A percentile compares a stretch with the other conserved stretches of the same genome.
Evolutionary conservation across 2,329 filamentous ascomycete genomes (phyloP).

Genomic region (Xylaria sp.): DNA sequence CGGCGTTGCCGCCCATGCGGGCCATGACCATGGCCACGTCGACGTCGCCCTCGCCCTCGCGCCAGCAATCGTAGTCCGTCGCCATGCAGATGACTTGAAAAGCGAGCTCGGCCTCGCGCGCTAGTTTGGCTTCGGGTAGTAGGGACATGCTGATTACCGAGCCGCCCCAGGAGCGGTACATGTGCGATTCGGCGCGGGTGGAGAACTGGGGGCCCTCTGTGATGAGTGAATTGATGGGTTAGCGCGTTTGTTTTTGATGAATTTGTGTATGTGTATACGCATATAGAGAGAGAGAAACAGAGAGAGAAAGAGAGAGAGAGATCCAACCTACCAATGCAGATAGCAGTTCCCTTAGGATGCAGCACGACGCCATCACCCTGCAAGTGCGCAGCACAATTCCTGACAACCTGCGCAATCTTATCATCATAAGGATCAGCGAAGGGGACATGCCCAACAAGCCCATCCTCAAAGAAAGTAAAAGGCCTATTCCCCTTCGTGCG

Average conservation of each 20-base stretch:
- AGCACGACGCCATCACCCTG: constrained; percentile 86
- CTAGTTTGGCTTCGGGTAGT: constrained; percentile 94
- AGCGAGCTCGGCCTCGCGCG: constrained; percentile 92
- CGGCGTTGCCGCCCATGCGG: constrained; percentile 92
- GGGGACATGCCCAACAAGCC: constrained; percentile 91
- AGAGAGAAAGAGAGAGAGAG: too few relatives aligned
- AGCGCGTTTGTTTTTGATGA: background rate
- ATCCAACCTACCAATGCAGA: constrained; percentile 82
- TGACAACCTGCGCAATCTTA: constrained; percentile 78
- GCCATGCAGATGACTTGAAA: constrained; percentile 99
- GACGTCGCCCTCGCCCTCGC: constrained; percentile 72
- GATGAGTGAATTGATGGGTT: background rate
- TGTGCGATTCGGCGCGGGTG: constrained; percentile 92
- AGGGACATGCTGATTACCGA: constrained; percentile 98
- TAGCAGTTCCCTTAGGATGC: constrained; percentile 84
- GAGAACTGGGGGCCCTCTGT: constrained; percentile 97
- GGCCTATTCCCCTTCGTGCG: constrained; percentile 94
- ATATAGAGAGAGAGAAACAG: too few relatives aligned
- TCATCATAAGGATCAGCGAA: constrained; percentile 96
- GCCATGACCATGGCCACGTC: constrained; percentile 97
- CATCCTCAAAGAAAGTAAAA: constrained; percentile 94
- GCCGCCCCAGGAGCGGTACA: constrained; percentile 95
- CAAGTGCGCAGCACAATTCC: constrained; percentile 77
- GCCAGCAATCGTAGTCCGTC: constrained; percentile 99
- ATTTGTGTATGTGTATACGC: too few relatives aligned